These are phyloP conservation scores for Fusarium stilboides DNA, from an alignment of 2,329 filamentous ascomycete species.

Conservation along the genomic window DNA sequence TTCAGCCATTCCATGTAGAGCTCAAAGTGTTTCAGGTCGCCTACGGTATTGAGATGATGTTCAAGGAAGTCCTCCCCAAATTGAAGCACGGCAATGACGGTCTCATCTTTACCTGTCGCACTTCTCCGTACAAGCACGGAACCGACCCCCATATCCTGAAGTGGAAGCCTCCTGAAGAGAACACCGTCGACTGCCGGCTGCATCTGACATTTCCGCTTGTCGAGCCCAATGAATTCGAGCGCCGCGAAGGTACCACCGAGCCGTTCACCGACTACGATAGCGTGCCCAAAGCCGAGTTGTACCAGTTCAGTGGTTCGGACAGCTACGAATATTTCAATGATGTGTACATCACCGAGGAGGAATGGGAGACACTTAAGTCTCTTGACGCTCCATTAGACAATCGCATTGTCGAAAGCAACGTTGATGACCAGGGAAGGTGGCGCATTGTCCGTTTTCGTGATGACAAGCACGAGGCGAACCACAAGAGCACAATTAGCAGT, in stretches of 20 bases:
- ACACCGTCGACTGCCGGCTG: slow-evolving; percentile 93
- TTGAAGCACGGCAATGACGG: slow-evolving; percentile 96
- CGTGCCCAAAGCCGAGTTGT: slow-evolving; percentile 80
- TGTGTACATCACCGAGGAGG: slow-evolving; percentile 78
- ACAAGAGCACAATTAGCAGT: slow-evolving; percentile 85
- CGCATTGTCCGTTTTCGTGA: slow-evolving; percentile 91
- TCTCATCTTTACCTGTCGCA: slow-evolving; percentile 96
- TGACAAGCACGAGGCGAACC: slow-evolving; percentile 93
- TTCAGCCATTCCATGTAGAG: slow-evolving; percentile 84
- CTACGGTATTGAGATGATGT: slow-evolving; percentile 94
- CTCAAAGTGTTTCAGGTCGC: slow-evolving; percentile 92
- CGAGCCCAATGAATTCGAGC: slow-evolving; percentile 78
- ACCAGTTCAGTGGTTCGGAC: slow-evolving; percentile 65
- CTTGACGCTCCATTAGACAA: slow-evolving; percentile 84
- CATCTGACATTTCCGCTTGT: slow-evolving; percentile 80
- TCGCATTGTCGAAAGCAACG: slow-evolving; percentile 90
- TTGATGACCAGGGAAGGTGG: slow-evolving; percentile 83
- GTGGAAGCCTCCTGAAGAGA: slow-evolving; percentile 97
- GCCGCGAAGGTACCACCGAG: slow-evolving; percentile 74
- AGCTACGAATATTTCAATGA: slow-evolving; percentile 76
- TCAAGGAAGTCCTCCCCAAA: slow-evolving; percentile 84
- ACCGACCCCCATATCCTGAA: slow-evolving; percentile 96
- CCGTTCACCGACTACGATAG: slow-evolving; percentile 84
- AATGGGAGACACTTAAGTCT: slow-evolving; percentile 88
- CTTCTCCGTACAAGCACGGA: slow-evolving; percentile 87